Percentiles rank a stretch among this genome's conserved stretches.
Evolutionary conservation across 495 filamentous ascomycete genomes (phyloP).

Genomic region (Letharia lupina): DNA sequence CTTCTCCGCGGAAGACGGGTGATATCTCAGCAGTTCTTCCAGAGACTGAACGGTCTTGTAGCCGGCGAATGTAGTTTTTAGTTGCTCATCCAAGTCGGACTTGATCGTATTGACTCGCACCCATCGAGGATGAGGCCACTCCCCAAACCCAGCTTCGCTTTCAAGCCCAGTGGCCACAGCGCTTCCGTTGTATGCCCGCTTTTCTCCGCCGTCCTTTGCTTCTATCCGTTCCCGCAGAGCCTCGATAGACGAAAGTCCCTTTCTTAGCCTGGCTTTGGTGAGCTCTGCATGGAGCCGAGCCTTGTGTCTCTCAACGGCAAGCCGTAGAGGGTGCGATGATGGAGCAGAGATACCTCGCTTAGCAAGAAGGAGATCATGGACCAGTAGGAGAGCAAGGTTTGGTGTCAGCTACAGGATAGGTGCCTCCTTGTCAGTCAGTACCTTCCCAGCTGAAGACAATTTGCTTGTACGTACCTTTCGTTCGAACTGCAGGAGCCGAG

Average conservation of each 20-base stretch:
- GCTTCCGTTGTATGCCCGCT: conserved; percentile 16
- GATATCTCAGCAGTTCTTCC: conserved; percentile 29
- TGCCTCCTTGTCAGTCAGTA: conserved; percentile 39
- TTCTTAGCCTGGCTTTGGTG: conserved; percentile 62
- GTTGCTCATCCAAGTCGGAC: conserved; percentile 57
- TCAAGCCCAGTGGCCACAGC: background rate
- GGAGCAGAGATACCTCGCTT: conserved; percentile 74
- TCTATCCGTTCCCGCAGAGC: conserved; percentile 53
- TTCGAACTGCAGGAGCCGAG: conserved; percentile 62
- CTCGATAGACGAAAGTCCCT: conserved; percentile 56
- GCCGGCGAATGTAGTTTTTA: conserved; percentile 56
- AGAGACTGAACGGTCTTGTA: conserved; percentile 47
- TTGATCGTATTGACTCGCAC: conserved; percentile 77
- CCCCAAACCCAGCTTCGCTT: background rate
- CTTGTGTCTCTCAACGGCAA: conserved; percentile 71
- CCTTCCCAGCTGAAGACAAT: background rate
- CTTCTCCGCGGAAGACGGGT: conserved; percentile 22
- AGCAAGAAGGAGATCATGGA: conserved; percentile 76
- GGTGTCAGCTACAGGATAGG: conserved; percentile 59
- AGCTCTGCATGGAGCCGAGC: conserved; percentile 74
- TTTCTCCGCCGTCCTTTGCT: conserved; percentile 28
- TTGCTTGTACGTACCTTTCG: conserved; percentile 55
- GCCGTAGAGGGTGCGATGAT: conserved; percentile 62
- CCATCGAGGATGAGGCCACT: conserved; percentile 63
- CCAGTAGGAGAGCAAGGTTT: conserved; percentile 66